Evolutionary conservation across 345 rosid genomes (phyloP), one percentile per base, ranked within the genome.

Genomic region (Heritiera littoralis): DNA sequence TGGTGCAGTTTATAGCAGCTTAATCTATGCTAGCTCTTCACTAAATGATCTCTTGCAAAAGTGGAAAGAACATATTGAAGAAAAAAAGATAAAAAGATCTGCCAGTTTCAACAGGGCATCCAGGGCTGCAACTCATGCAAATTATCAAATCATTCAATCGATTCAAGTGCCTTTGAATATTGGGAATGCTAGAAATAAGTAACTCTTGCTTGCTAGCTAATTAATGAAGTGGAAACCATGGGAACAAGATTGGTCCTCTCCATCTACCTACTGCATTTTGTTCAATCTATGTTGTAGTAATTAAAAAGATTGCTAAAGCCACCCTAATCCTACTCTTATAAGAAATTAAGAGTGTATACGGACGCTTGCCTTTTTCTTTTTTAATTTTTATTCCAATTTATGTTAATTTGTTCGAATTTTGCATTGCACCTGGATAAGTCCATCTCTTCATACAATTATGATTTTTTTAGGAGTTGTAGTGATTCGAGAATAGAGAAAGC

Each of bases 251-350:
- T 52, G 48, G 20, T 72, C 43, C 43, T 68, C 18, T 30, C 40
- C 35, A 41, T 17, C 41, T 13, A 30, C 41, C 41, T 13, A 30
- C 9, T 32, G 38, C 38, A 1, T 13, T 43, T 6, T 30, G 18
- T 20, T 68, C 10, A 11, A 41, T 7, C 1, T 54, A 8, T 2
- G 17, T 15, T 49, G 2, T 71, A 4, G 48, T 17, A 72, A 72
- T 72, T 15, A 52, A 72, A 72, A 71, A 71, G 35, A 49, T 54
- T 72, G 30, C 46, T 17, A 35, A 72, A 72, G 76, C 76, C 76
- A 61, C 61, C 76, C 76, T 54, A 72, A 35, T 32, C 30, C 76
- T 72, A 70, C 7, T 48, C 40, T 28, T 70, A 48, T 70, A 4
- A 15, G 15, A 72, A n/a, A n/a, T 15, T 12, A 46, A 48, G 69